These are phyloP conservation scores for Paracorniculantispora psalliotae DNA, from an alignment of 2,329 filamentous ascomycete genomes.

Conservation along the genomic window DNA sequence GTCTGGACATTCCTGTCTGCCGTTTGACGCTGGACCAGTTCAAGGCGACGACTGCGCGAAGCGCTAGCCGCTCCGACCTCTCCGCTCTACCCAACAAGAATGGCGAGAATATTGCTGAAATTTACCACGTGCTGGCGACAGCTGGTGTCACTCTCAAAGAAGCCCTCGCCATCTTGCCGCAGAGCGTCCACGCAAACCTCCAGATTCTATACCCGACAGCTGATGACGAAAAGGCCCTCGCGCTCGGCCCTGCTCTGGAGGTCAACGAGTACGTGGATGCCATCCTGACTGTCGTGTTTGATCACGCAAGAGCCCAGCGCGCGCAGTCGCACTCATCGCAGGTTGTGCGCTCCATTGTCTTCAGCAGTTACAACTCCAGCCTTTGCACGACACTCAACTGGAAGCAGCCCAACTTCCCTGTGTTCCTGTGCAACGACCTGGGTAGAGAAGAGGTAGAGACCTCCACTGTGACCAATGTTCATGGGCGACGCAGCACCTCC, in stretches of 20 bases:
- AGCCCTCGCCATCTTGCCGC: constrained; percentile 68
- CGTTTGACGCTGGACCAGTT: constrained; percentile 74
- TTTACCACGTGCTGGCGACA: constrained; percentile 67
- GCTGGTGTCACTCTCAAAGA: constrained; percentile 78
- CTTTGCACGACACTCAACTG: constrained; percentile 94
- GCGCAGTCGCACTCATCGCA: constrained; percentile 56
- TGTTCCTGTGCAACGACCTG: constrained; percentile 91
- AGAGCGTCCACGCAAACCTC: constrained; percentile 82
- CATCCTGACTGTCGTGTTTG: constrained; percentile 80
- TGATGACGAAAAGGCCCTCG: constrained; percentile 64
- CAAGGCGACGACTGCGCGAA: constrained; percentile 43
- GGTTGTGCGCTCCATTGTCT: constrained; percentile 80
- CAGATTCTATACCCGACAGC: constrained; percentile 81
- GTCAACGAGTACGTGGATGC: constrained; percentile 84
- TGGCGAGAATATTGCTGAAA: constrained; percentile 52
- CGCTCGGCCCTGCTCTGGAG: constrained; percentile 70
- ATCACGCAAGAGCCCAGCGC: constrained; percentile 70
- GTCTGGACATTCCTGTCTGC: constrained; percentile 76
- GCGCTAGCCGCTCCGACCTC: constrained; percentile 40
- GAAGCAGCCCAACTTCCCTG: constrained; percentile 98
- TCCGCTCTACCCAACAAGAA: constrained; percentile 40
- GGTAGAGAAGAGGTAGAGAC: constrained; percentile 50
- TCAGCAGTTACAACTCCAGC: constrained; percentile 86
- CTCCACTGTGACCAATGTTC: constrained; percentile 40
- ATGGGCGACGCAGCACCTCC: constrained; percentile 70